Percentiles rank a stretch among this genome's conserved stretches.
phyloP scores from a whole-genome alignment of 2,329 filamentous ascomycete species.

The Plenodomus tracheiphilus region DNA sequence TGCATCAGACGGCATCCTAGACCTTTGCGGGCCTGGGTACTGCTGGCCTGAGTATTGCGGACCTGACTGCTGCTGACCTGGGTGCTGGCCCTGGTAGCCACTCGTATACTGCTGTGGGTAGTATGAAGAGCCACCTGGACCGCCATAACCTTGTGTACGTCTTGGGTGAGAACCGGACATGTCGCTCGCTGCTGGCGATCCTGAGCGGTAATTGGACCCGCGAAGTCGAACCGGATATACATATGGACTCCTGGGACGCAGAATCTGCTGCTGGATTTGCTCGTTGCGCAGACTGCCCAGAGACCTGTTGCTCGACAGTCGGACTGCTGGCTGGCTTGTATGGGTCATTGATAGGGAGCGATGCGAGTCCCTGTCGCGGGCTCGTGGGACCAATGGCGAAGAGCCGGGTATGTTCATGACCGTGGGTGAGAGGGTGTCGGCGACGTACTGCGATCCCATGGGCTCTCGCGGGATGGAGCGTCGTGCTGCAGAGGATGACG shows the following conservation, averaged over 20 bases:
- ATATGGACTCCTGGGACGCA: conserved; percentile 45
- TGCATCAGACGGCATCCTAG: conserved; percentile 29
- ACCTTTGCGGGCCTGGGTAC: conserved; percentile 21
- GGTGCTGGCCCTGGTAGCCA: conserved; percentile 1
- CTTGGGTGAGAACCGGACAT: conserved; percentile 22
- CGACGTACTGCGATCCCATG: conserved; percentile 47
- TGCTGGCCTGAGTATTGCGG: too few relatives aligned
- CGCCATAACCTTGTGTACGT: conserved; percentile 18
- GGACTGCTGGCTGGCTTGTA: conserved; percentile 37
- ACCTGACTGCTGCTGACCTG: conserved; percentile 22
- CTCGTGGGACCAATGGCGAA: conserved; percentile 29
- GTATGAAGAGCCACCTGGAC: conserved; percentile 7
- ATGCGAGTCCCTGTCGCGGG: conserved; percentile 38
- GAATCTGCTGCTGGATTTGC: conserved; percentile 33
- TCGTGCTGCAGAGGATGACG: conserved; percentile 44
- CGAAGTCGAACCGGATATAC: conserved; percentile 48
- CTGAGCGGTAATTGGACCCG: conserved; percentile 47
- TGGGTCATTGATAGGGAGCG: conserved; percentile 49
- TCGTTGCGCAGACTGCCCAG: conserved; percentile 51
- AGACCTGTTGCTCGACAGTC: conserved; percentile 49
- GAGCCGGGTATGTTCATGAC: conserved; percentile 35
- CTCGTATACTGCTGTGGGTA: conserved; percentile 4
- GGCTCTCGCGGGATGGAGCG: conserved; percentile 48
- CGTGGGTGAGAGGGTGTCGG: conserved; percentile 43
- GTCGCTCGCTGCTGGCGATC: conserved; percentile 52